phyloP scores from a whole-genome alignment of 257 asterid genomes.

The Buddleja alternifolia region DNA sequence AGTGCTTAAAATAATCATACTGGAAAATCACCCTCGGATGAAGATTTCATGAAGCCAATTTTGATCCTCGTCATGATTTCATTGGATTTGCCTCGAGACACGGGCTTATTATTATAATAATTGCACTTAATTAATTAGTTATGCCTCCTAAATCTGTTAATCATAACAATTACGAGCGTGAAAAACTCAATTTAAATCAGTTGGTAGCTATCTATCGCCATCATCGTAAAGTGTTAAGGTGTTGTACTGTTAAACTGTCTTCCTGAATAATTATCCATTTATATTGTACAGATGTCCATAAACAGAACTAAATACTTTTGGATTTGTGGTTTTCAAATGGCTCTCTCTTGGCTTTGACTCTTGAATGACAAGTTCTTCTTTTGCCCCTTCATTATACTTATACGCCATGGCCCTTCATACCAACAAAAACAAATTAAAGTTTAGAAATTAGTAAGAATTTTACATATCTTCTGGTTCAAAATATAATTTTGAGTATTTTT shows the following conservation, averaged over 20 bases:
- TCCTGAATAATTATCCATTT: background rate
- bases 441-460: too few species aligned
- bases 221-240: too few species aligned
- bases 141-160: background rate
- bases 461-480: too few species aligned
- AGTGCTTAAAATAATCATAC: slow-evolving; percentile 6
- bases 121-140: background rate
- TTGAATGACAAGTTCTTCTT: background rate
- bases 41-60: background rate
- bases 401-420: background rate
- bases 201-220: too few species aligned
- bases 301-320: background rate
- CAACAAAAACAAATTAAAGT: background rate
- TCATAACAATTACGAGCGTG: background rate
- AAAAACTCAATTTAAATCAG: background rate
- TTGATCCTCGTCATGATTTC: background rate
- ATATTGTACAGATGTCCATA: background rate
- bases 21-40: slow-evolving; percentile 8
- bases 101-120: background rate
- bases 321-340: too few species aligned
- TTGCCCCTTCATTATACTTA: slow-evolving; percentile 11
- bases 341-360: background rate
- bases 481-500: too few species aligned
- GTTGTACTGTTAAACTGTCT: too few species aligned
- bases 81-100: background rate